A percentile compares a stretch with the other conserved stretches of the same genome.
These are phyloP conservation scores for Epichloe gansuensis DNA, from an alignment of 2,329 filamentous ascomycete genomes.

Conservation along the genomic window DNA sequence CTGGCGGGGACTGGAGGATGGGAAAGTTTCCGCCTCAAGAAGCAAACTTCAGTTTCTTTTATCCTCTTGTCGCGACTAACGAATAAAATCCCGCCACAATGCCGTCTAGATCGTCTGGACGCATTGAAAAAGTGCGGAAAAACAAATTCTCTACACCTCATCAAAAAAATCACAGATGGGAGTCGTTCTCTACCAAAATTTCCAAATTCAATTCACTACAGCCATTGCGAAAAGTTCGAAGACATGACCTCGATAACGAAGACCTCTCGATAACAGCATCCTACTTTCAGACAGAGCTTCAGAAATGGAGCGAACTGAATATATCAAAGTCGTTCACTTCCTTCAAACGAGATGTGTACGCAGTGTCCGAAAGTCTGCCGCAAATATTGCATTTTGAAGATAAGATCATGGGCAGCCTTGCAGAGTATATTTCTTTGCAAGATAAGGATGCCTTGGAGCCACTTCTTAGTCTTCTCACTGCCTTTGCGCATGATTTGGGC, in stretches of 20 bases:
- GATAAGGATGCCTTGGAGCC: conserved; percentile 77
- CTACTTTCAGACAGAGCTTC: conserved; percentile 69
- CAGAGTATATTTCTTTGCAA: conserved; percentile 61
- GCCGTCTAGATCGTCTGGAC: conserved; percentile 50
- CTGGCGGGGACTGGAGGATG: conserved; percentile 6
- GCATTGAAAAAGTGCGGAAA: conserved; percentile 57
- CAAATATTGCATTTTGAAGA: conserved; percentile 87
- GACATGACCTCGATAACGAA: conserved; percentile 69
- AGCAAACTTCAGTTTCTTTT: background rate
- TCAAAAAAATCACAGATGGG: conserved; percentile 76
- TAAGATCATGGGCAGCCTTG: conserved; percentile 66
- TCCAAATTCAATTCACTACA: conserved; percentile 81
- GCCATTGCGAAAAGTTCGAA: conserved; percentile 78
- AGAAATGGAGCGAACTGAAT: conserved; percentile 88
- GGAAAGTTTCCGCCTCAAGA: background rate
- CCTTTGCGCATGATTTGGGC: conserved; percentile 90
- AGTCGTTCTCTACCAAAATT: conserved; percentile 83
- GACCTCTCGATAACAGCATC: conserved; percentile 67
- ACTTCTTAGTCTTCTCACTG: conserved; percentile 73
- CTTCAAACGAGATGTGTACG: conserved; percentile 63
- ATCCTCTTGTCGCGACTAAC: conserved; percentile 9
- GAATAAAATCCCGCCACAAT: conserved; percentile 30
- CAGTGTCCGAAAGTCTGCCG: conserved; percentile 77
- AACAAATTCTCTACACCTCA: conserved; percentile 59
- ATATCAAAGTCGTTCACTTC: conserved; percentile 66